Evolutionary conservation across 345 rosid species (phyloP), one percentile per base, ranked within the genome.

Genomic region (Diplotaxis tenuifolia): DNA sequence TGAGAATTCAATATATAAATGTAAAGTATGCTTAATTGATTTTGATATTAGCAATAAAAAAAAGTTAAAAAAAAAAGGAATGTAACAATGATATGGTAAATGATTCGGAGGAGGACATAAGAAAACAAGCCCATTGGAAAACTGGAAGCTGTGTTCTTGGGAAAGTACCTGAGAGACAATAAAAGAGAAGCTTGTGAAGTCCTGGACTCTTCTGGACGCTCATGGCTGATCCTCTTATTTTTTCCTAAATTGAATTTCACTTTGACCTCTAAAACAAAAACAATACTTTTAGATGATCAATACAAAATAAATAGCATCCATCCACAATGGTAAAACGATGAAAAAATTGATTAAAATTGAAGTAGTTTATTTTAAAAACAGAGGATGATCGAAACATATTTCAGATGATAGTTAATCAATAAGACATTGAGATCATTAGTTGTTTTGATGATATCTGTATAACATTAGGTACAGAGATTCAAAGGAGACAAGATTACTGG

Each of bases 171-270:
- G 71, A 23, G 78, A 15, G 84, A 86, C 84, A 78, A 66, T 67
- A 74, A 77, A 76, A 72, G 45, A 78, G 72, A 62, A 54, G 62
- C 59, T 79, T 75, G 79, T 72, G 81, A 71, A 61, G 88, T 86
- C 92, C 84, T 83, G 87, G 86, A 83, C 86, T 84, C 88, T 82
- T 87, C 83, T 85, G 85, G 65, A 62, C 72, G 22, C 83, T 60
- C 47, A 36, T 68, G 62, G 78, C 45, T 60, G 67, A 36, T 47
- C n/a, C 16, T 42, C 50, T 42, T 42, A 14, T n/a, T 42, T 38
- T 42, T 42, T 42, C 54, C 12, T 68, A 23, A 74, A 67, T 4
- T 47, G 18, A 34, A 49, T 7, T 29, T 67, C 62, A 59, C 62
- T 74, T 67, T 59, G n/a, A 42, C 14, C 50, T 42, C 50, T n/a